Percentiles rank a stretch among this genome's conserved stretches.
phyloP scores from a whole-genome alignment of 768 basidiomycete species.

The Leccinum obscurum region DNA sequence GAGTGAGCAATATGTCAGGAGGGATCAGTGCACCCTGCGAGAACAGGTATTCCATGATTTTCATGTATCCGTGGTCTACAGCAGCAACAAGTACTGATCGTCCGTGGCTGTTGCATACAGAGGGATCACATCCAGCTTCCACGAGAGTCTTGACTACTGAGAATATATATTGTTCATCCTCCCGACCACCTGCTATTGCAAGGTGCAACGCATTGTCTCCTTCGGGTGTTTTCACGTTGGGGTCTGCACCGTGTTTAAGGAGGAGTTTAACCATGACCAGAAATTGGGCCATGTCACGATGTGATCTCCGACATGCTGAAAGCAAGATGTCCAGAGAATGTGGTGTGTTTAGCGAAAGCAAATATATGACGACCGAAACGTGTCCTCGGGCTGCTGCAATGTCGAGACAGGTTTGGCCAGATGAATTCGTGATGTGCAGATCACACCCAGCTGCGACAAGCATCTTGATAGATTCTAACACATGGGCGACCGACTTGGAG shows the following conservation, averaged over 20 bases:
- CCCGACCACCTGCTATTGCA: accelerated
- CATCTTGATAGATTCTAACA: background rate
- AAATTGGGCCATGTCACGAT: accelerated
- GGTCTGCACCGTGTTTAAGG: background rate
- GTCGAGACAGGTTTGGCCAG: background rate
- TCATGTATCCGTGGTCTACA: background rate
- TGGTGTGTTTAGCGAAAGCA: background rate
- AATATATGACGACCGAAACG: background rate
- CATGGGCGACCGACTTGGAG: too few relatives aligned
- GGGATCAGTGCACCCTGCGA: background rate
- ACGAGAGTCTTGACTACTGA: background rate
- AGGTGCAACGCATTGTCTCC: background rate
- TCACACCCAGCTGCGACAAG: background rate
- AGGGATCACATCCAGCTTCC: background rate
- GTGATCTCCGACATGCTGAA: background rate
- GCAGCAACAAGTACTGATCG: background rate
- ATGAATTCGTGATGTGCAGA: background rate
- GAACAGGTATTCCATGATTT: background rate
- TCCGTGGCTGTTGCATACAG: background rate
- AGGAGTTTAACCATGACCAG: background rate
- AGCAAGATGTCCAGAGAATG: background rate
- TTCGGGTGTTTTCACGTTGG: background rate
- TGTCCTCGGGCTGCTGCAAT: background rate
- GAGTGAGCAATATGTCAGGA: background rate
- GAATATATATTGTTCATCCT: accelerated